phyloP scores from a whole-genome alignment of 306 rosid genomes.

The Comarum palustre region DNA sequence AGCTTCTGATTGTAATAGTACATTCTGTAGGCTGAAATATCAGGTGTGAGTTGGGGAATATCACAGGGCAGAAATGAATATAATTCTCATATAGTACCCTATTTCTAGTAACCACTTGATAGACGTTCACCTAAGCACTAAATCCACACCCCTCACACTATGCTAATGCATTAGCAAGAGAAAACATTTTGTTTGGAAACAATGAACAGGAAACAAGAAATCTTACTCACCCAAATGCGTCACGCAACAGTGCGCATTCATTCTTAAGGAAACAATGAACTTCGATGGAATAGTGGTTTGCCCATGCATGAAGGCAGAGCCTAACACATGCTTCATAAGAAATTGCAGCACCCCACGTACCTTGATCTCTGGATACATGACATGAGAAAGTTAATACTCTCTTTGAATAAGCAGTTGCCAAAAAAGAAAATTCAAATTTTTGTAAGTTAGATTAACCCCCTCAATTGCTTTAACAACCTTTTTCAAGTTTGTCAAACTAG shows the following conservation, averaged over 20 bases:
- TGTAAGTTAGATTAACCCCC: not conserved
- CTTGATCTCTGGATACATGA: slow-evolving; percentile 26
- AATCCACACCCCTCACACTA: not conserved
- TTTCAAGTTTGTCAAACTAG: not conserved
- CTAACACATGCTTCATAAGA: slow-evolving; percentile 39
- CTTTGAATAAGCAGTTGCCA: not conserved
- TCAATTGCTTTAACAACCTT: not conserved
- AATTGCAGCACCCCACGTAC: slow-evolving; percentile 30
- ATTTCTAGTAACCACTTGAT: not conserved
- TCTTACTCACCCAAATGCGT: slow-evolving; percentile 38
- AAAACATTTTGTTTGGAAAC: not conserved
- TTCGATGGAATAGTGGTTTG: slow-evolving; percentile 16
- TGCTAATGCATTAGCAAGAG: not conserved
- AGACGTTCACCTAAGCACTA: not conserved
- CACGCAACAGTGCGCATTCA: slow-evolving; percentile 33
- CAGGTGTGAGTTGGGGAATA: not conserved
- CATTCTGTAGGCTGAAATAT: slow-evolving; percentile 32
- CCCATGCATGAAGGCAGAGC: slow-evolving; percentile 41
- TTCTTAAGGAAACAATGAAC: slow-evolving; percentile 32
- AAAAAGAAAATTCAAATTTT: not conserved
- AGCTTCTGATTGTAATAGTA: slow-evolving; percentile 33
- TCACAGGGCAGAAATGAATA: not conserved
- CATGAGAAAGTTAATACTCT: not conserved
- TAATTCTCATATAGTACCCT: not conserved
- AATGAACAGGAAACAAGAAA: not conserved